Base-by-base conservation (phyloP, 257 asterid genomes). In the Sherardia arvensis region DNA sequence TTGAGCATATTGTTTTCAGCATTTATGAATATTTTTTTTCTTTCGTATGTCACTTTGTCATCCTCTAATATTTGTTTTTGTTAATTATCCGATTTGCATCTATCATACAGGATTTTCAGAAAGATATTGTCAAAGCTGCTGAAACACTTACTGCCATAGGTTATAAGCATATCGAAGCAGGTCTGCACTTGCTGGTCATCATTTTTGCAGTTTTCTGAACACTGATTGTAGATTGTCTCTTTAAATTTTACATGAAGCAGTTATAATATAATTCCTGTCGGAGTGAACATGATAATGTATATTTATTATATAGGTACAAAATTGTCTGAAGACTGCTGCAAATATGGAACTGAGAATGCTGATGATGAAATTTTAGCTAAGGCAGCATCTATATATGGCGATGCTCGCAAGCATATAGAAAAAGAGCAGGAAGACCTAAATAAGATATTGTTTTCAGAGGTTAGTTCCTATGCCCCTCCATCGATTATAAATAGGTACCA, bases 161-260 rank as follows among this genome's bases (percentile, higher is more conserved):
- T 23, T 87, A 84, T 78, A 93, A 84, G 79, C 97, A 93, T 81
- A 85, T 93, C 65, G 99, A 93, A 87, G 95, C 96, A 75, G 99
- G 97, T 93, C 69, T 75, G 81, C 56, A 55, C 54, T 65, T 65
- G 36, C 26, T 20, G 12, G 15, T 36, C 43, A 5, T 38, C 47
- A 33, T 47, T 43, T 43, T 20, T 28, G 14, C 25, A 68, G 5
- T 27, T 45, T 38, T 32, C 33, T 32, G 7, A 25, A 64, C 38
- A 8, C 38, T 43, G 49, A 40, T 26, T 26, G 22, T 15, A 61
- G 8, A 61, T 7, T 12, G 60, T 11, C 20, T 55, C 17, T 55
- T 27, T 23, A 22, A 14, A 27, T 11, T 54, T 10, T 54, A 15
- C 12, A 5, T 54, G 32, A 54, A 10, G 10, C 11, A 25, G 26